Evolutionary conservation across 208 protist genomes (phyloP).

Genomic region (Crithidia sp.): DNA sequence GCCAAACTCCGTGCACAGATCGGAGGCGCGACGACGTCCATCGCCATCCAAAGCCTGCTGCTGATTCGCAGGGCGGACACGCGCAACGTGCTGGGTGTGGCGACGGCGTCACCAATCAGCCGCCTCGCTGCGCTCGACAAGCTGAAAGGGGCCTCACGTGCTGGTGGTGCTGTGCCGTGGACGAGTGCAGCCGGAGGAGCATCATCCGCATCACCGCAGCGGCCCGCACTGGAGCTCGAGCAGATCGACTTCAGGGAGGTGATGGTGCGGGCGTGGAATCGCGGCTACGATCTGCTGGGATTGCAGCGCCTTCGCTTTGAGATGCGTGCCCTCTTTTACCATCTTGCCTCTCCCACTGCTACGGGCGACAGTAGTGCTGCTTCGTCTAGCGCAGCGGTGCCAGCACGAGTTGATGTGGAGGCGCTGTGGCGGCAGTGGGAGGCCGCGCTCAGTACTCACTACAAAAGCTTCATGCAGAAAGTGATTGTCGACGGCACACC

Average conservation of each 20-base stretch:
- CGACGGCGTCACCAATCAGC: slow-evolving; percentile 24
- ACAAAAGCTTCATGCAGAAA: slow-evolving; percentile 8
- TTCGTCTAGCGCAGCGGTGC: too few species aligned
- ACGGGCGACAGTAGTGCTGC: too few species aligned
- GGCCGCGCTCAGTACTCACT: background rate
- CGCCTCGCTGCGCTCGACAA: slow-evolving; percentile 32
- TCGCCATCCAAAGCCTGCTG: slow-evolving; percentile 29
- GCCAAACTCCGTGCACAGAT: slow-evolving; percentile 14
- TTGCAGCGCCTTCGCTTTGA: slow-evolving; percentile 65
- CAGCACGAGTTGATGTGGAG: slow-evolving; percentile 5
- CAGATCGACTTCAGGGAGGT: slow-evolving; percentile 37
- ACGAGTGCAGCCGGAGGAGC: background rate
- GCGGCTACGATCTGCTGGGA: slow-evolving; percentile 44
- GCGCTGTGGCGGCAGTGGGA: slow-evolving; percentile 16
- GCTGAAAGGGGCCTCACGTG: slow-evolving; percentile 9
- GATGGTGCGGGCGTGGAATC: slow-evolving; percentile 48
- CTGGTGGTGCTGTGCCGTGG: background rate
- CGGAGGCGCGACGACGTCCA: slow-evolving; percentile 26
- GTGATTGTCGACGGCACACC: background rate
- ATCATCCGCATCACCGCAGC: background rate
- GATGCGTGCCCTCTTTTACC: slow-evolving; percentile 54
- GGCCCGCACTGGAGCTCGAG: slow-evolving; percentile 22
- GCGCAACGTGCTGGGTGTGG: slow-evolving; percentile 29
- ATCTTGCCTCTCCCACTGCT: background rate
- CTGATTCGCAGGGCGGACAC: slow-evolving; percentile 12